These are phyloP conservation scores for Tolypocladium tropicale DNA, from an alignment of 2,329 filamentous ascomycete species.

Conservation along the genomic window DNA sequence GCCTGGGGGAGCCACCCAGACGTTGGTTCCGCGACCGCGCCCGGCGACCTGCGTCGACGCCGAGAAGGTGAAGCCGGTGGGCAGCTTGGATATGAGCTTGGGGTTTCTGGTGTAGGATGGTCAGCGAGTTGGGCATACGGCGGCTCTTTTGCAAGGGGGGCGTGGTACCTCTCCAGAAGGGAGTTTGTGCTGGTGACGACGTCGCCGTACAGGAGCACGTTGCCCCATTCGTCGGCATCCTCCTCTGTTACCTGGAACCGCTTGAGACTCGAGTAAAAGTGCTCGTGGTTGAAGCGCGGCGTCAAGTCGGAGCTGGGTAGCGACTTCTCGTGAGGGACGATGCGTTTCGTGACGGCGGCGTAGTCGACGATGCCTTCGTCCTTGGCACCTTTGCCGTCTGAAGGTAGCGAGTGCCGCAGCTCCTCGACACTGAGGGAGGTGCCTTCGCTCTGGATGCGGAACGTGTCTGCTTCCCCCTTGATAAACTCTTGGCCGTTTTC, in stretches of 20 bases:
- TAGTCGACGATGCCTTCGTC: conserved; percentile 63
- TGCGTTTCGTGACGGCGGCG: conserved; percentile 58
- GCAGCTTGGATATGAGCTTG: conserved; percentile 62
- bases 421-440: conserved; percentile 48
- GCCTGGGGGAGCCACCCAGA: conserved; percentile 88
- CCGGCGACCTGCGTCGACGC: conserved; percentile 84
- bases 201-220: conserved; percentile 74
- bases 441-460: conserved; percentile 61
- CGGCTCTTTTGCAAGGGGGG: background rate
- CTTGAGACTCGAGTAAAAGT: conserved; percentile 63
- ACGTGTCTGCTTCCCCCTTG: conserved; percentile 72
- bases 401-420: conserved; percentile 41
- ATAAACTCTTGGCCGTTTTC: conserved; percentile 62
- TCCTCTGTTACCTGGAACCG: conserved; percentile 50
- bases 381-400: conserved; percentile 10
- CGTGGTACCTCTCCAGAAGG: conserved; percentile 67
- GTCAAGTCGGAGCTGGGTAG: conserved; percentile 64
- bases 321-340: conserved; percentile 60
- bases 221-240: conserved; percentile 60
- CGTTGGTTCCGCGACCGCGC: conserved; percentile 80
- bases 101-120: conserved; percentile 50
- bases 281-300: conserved; percentile 75
- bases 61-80: conserved; percentile 76
- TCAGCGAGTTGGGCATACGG: background rate
- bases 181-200: conserved; percentile 93